Evolutionary conservation across 495 filamentous ascomycete genomes (phyloP), one percentile per base, ranked within the genome.

Genomic region (Trichocladium uniseriatum): DNA sequence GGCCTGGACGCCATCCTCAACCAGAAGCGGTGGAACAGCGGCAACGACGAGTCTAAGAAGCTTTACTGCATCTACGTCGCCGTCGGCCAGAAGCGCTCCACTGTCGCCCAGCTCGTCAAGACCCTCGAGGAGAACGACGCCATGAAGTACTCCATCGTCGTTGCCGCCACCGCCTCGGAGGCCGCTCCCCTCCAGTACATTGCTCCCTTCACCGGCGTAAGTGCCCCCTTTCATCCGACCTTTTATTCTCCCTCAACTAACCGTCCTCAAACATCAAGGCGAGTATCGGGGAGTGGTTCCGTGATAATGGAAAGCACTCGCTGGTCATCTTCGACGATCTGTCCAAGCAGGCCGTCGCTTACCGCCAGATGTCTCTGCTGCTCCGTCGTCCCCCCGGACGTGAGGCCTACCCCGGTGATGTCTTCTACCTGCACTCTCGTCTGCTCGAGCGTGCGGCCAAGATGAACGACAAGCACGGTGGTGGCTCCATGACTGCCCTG

Each of bases 341-440:
- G 49, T 92, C 90, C 63, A 96, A 97, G 82, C 92, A 98, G 77
- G 92, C 92, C 66, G 92, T 98, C 62, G 92, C 92, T 58, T 98
- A 98, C 76, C 91, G 92, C 79, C 92, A 98, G 75, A 98, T 98
- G 92, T 97, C 92, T 54, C 87, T 98, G 44, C 78, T 98, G 61
- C 90, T 98, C 65, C 94, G 92, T 81, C 92, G 92, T 78, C 92
- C 92, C 61, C 92, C 92, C 49, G 92, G 92, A 73, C 92, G 92
- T 91, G 94, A 98, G 84, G 94, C 91, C 62, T 97, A 97, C 79
- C 92, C 92, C 65, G 92, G 92, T 82, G 92, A 98, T 63, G 92
- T 98, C 61, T 98, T 98, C 88, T 98, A 98, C 79, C 89, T 98
- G 58, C 92, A 98, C 82, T 98, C 92, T 57, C 92, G 92, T 84